Evolutionary conservation across 176 grass and related monocot species (phyloP).

Genomic region (Carex pumila): DNA sequence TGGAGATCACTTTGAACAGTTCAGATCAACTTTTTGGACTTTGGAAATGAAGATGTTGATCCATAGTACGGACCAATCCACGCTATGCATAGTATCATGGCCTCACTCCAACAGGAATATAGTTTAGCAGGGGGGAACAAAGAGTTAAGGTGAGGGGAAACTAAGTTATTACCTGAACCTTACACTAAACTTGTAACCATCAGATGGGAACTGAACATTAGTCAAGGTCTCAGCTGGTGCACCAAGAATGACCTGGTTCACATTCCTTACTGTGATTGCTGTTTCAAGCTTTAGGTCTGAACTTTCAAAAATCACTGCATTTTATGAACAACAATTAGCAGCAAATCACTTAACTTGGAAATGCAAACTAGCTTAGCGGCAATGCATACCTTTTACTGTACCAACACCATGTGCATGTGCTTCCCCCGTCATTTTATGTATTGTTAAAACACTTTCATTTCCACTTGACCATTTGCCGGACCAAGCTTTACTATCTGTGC

Average conservation of each 20-base stretch:
- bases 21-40: too few relatives aligned
- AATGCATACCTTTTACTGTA: constrained; percentile 62
- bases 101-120: background rate
- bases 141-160: background rate
- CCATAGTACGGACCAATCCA: too few relatives aligned
- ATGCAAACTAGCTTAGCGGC: background rate
- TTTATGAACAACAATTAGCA: constrained; percentile 3
- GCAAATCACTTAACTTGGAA: constrained; percentile 13
- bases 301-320: constrained; percentile 62
- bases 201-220: constrained; percentile 49
- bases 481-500: constrained; percentile 28
- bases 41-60: too few relatives aligned
- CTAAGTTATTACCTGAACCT: constrained; percentile 50
- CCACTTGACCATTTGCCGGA: constrained; percentile 72
- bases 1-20: too few relatives aligned
- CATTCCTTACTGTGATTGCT: constrained; percentile 46
- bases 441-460: constrained; percentile 58
- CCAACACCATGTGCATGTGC: constrained; percentile 58
- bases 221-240: constrained; percentile 51
- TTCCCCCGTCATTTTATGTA: constrained; percentile 69
- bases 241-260: constrained; percentile 61
- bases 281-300: constrained; percentile 66
- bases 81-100: too few relatives aligned
- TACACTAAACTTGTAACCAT: constrained; percentile 64
- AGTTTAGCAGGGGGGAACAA: background rate